A percentile compares a stretch with the other conserved stretches of the same genome.
These are phyloP conservation scores for Fusarium acutatum DNA, from an alignment of 2,329 filamentous ascomycete species.

Conservation along the genomic window DNA sequence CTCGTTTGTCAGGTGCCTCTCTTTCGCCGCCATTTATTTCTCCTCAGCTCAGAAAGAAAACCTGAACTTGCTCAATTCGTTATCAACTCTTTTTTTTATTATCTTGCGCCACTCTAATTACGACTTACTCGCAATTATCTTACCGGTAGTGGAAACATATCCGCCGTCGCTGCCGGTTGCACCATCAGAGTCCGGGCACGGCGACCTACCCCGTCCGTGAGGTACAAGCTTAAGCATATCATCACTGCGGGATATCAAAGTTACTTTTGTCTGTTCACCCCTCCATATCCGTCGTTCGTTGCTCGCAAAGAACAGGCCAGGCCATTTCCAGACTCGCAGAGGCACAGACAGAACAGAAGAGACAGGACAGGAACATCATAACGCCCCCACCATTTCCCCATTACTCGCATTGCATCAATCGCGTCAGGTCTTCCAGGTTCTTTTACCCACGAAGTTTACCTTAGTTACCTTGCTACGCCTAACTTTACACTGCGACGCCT, in stretches of 20 bases:
- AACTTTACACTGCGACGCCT: neutral
- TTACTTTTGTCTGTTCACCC: slow-evolving; percentile 19
- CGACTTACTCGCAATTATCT: neutral
- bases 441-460: neutral
- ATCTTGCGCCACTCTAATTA: slow-evolving; percentile 6
- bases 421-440: slow-evolving; percentile 6
- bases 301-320: slow-evolving; percentile 8
- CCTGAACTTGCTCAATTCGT: neutral
- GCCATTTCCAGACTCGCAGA: neutral
- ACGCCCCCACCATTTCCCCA: slow-evolving; percentile 26
- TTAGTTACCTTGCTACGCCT: neutral
- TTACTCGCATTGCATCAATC: slow-evolving; percentile 19
- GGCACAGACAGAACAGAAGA: neutral
- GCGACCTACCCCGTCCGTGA: slow-evolving; percentile 8
- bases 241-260: slow-evolving; percentile 5
- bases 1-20: slow-evolving; percentile 16
- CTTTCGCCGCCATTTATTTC: neutral
- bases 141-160: slow-evolving; percentile 13
- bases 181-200: slow-evolving; percentile 19
- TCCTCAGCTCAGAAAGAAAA: neutral
- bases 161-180: slow-evolving; percentile 23
- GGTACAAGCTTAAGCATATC: slow-evolving; percentile 26
- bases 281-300: slow-evolving; percentile 21
- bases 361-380: neutral
- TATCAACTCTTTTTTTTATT: neutral